Evolutionary conservation across 1,139 yeast genomes (phyloP).

Genomic region (Hemisphaericaspora subhashii): DNA sequence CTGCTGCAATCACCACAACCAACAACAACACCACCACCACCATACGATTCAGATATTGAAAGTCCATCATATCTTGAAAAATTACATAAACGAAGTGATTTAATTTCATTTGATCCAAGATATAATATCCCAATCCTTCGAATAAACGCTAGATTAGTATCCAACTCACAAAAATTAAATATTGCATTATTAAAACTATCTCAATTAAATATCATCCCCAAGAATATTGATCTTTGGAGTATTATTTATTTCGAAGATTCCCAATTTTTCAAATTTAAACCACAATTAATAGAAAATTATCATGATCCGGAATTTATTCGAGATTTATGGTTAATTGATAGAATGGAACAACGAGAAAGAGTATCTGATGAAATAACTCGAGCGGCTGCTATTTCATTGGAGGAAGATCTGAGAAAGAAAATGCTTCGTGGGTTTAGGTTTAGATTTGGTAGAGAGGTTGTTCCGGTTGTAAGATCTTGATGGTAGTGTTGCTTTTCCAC

Average conservation of each 20-base stretch:
- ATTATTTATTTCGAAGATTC: slow-evolving; percentile 41
- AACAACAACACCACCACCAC: slow-evolving; percentile 1
- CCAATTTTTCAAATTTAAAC: slow-evolving; percentile 34
- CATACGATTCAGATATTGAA: slow-evolving; percentile 17
- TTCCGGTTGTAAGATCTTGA: neutral
- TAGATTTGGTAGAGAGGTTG: neutral
- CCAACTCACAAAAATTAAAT: slow-evolving; percentile 25
- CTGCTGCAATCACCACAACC: no score
- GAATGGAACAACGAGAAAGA: slow-evolving; percentile 7
- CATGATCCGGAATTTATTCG: slow-evolving; percentile 4
- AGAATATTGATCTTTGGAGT: slow-evolving; percentile 35
- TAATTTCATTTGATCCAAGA: slow-evolving; percentile 44
- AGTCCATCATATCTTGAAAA: slow-evolving; percentile 41
- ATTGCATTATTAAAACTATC: slow-evolving; percentile 28
- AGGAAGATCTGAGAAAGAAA: slow-evolving; percentile 11
- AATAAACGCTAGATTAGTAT: slow-evolving; percentile 33
- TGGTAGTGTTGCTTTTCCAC: neutral
- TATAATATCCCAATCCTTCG: slow-evolving; percentile 37
- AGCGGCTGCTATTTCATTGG: slow-evolving; percentile 13
- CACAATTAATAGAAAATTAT: slow-evolving; percentile 23
- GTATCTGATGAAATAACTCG: slow-evolving; percentile 11
- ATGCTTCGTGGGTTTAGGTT: slow-evolving; percentile 13
- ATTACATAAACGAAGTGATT: slow-evolving; percentile 36
- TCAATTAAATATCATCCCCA: slow-evolving; percentile 32
- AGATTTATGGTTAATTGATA: slow-evolving; percentile 6